Conservation (phyloP, 352 stramenopile genomes). For the Phytophthora pseudosyringae region DNA sequence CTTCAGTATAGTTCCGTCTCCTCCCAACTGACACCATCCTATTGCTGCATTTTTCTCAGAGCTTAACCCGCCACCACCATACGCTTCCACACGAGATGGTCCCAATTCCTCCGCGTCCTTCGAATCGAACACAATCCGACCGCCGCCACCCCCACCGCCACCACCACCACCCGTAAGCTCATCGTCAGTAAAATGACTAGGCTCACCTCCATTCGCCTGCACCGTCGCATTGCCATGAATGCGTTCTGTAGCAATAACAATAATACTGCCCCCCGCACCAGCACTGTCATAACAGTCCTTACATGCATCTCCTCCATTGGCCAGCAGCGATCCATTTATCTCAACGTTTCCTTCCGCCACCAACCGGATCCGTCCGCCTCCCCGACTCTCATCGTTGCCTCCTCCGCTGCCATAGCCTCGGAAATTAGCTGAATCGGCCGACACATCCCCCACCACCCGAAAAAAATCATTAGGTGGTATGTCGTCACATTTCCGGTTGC, state of each 20-base stretch:
- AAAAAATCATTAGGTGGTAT: slow-evolving; percentile 67
- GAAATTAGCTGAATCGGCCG: slow-evolving; percentile 63
- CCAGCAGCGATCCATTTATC: slow-evolving; percentile 70
- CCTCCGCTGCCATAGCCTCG: slow-evolving; percentile 85
- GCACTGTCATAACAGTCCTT: slow-evolving; percentile 64
- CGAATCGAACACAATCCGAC: slow-evolving; percentile 61
- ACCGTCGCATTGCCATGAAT: slow-evolving; percentile 53
- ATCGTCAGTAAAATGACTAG: slow-evolving; percentile 41
- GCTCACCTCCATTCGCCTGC: slow-evolving; percentile 62
- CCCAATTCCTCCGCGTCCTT: slow-evolving; percentile 48
- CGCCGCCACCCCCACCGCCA: slow-evolving; percentile 59
- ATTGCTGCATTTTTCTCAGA: slow-evolving; percentile 41
- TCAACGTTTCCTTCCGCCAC: slow-evolving; percentile 41
- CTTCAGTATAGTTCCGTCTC: slow-evolving; percentile 79
- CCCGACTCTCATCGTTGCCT: slow-evolving; percentile 61
- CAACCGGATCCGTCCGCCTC: slow-evolving; percentile 69
- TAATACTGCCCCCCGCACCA: slow-evolving; percentile 55
- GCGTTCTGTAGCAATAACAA: slow-evolving; percentile 40
- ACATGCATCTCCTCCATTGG: slow-evolving; percentile 68
- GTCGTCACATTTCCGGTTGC: slow-evolving; percentile 54
- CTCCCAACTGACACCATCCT: slow-evolving; percentile 81
- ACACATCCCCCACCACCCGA: slow-evolving; percentile 67
- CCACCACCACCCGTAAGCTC: slow-evolving; percentile 51
- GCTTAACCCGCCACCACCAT: slow-evolving; percentile 52
- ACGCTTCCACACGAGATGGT: slow-evolving; percentile 50